These are phyloP conservation scores for Hericium coralloides DNA, from an alignment of 768 basidiomycete species.

Conservation along the genomic window DNA sequence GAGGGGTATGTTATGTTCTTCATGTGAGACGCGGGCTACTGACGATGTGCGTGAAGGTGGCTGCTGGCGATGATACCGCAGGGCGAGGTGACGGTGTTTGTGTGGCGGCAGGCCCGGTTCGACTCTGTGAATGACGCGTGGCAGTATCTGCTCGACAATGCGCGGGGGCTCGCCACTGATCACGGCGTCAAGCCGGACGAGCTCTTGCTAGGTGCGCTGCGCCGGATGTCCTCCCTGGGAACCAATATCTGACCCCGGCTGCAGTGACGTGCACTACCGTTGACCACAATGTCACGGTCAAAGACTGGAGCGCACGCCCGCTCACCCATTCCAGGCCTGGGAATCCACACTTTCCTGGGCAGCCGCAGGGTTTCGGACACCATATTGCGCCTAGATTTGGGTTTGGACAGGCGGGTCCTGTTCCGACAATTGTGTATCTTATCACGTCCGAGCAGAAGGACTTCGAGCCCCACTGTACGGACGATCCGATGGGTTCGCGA, in stretches of 20 bases:
- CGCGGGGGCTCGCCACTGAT: conserved; percentile 3
- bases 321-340: background rate
- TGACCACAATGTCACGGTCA: conserved; percentile 5
- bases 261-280: conserved; percentile 8
- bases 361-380: background rate
- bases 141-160: conserved; percentile 3
- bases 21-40: background rate
- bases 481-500: conserved; percentile 11
- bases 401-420: background rate
- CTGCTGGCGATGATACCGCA: conserved; percentile 7
- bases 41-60: conserved; percentile 1
- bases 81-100: conserved; percentile 4
- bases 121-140: conserved; percentile 9
- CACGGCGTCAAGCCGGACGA: conserved; percentile 9
- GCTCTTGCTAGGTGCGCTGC: conserved; percentile 5
- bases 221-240: background rate
- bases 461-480: conserved; percentile 9
- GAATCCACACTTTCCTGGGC: background rate
- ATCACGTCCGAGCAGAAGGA: conserved; percentile 8
- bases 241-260: background rate
- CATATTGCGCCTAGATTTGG: background rate
- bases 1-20: conserved; percentile 1
- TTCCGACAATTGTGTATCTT: conserved; percentile 12
- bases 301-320: conserved; percentile 8
- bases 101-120: conserved; percentile 5